Evolutionary conservation across 1,284 basidiomycete species (phyloP).

Genomic region (Sphagnurus paluster): DNA sequence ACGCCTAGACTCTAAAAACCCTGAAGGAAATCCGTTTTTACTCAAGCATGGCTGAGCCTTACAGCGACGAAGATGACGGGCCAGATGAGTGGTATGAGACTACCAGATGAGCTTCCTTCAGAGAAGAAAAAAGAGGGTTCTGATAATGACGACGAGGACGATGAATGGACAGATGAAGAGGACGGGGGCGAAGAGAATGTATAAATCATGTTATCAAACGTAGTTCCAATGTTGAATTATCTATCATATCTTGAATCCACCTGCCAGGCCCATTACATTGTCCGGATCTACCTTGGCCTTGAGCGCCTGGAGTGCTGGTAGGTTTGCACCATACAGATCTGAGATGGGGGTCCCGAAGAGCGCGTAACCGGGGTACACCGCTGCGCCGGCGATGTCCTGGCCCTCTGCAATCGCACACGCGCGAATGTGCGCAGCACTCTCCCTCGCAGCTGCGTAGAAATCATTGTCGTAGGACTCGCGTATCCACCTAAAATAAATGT

Average conservation of each 20-base stretch:
- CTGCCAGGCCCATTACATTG: conserved; percentile 55
- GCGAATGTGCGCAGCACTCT: conserved; percentile 38
- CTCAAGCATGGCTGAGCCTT: neutral
- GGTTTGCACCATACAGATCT: conserved; percentile 46
- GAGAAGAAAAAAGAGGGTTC: neutral
- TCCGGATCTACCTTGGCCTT: conserved; percentile 45
- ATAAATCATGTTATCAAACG: neutral
- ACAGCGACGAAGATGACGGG: conserved; percentile 1
- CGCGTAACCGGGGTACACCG: conserved; percentile 54
- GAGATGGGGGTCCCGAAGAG: conserved; percentile 42
- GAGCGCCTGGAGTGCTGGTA: conserved; percentile 36
- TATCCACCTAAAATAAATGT: conserved; percentile 49
- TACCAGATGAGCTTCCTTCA: too few relatives aligned
- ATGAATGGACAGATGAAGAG: neutral
- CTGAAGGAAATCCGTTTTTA: neutral
- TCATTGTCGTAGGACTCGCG: conserved; percentile 32
- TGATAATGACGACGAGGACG: neutral
- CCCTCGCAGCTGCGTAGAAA: conserved; percentile 38
- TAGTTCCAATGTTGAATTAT: too few relatives aligned
- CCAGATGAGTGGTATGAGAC: too few relatives aligned
- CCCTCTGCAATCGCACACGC: conserved; percentile 40
- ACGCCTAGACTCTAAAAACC: neutral
- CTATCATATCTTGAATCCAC: conserved; percentile 44
- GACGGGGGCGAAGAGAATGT: neutral
- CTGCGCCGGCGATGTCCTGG: conserved; percentile 38